Base-by-base conservation (phyloP, 306 rosid species). In the Lithocarpus polystachyus region DNA sequence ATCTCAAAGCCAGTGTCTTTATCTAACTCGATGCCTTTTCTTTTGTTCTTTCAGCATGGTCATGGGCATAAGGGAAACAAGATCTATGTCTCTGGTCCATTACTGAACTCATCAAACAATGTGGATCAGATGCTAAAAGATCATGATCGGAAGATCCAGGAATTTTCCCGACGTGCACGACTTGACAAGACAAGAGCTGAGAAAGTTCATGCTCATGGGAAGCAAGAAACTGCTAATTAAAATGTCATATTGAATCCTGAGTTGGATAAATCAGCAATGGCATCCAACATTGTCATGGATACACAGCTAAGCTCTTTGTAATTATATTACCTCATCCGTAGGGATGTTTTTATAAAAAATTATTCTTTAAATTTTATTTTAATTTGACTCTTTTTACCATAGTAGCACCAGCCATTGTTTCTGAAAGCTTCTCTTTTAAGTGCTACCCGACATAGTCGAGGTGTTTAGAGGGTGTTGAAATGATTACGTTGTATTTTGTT, bases 51-150 rank as follows among this genome's bases (percentile, higher is more conserved):
- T 75, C 90, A 94, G 98, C 84, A 86, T 37, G 82, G 84, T 59
- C 87, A 59, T 59, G 89, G 81, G 7, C 43, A 87, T 20, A 82
- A 65, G 79, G 89, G 80, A 31, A 90, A 84, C 85, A 91, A 91
- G 77, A 89, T 94, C 29, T 87, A 87, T 64, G 83, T 92, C 62
- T 91, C 97, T 31, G 99, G 97, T 60, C 95, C 99, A 2, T 81
- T 94, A 37, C 77, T 88, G 68, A 80, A 78, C 70, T 82, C 99
- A 18, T 92, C 99, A 53, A 89, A 85, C 88, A 91, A 86, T 74
- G 73, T 90, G 22, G 97, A 92, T 78, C 87, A 90, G 77, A 88
- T 92, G 87, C 91, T 94, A 68, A 88, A 91, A 85, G 95, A 89
- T 64, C 97, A 86, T 24, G 95, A 94, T 45, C 87, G 82, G 18